phyloP scores from a whole-genome alignment of 176 grass and related monocot species.

The Musa acuminata region DNA sequence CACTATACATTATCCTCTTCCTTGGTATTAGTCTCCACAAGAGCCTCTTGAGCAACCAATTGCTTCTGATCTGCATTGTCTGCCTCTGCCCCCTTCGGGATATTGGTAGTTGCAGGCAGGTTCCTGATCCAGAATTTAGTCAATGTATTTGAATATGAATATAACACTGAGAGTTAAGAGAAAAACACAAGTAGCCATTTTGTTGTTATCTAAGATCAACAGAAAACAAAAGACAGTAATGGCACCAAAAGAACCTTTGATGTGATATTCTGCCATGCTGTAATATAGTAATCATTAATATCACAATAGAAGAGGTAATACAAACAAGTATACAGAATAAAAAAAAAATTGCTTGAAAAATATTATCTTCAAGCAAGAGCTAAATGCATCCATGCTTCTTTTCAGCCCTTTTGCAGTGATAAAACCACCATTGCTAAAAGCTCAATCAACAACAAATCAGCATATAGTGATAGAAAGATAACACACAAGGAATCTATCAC shows the following conservation, averaged over 20 bases:
- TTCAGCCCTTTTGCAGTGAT: too few species aligned
- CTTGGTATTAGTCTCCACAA: background rate
- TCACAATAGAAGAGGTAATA: background rate
- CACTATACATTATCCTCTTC: slow-evolving; percentile 15
- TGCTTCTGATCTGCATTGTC: background rate
- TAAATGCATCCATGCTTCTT: too few species aligned
- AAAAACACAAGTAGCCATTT: background rate
- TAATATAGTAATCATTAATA: background rate
- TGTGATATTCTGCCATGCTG: background rate
- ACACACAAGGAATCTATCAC: too few species aligned
- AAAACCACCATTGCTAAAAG: too few species aligned
- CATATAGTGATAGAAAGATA: too few species aligned
- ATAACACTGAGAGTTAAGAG: background rate
- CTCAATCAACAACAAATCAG: too few species aligned
- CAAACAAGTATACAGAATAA: background rate
- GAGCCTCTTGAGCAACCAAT: slow-evolving; percentile 3
- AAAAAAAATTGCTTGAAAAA: too few species aligned
- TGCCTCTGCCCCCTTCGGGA: background rate
- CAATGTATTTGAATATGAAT: background rate
- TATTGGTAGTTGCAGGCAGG: background rate
- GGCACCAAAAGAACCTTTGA: background rate
- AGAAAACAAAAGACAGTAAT: background rate
- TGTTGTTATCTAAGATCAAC: background rate
- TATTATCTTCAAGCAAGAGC: too few species aligned
- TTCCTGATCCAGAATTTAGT: slow-evolving; percentile 1